Evolutionary conservation across 2,329 filamentous ascomycete species (phyloP).

Genomic region (Emericellopsis atlantica): DNA sequence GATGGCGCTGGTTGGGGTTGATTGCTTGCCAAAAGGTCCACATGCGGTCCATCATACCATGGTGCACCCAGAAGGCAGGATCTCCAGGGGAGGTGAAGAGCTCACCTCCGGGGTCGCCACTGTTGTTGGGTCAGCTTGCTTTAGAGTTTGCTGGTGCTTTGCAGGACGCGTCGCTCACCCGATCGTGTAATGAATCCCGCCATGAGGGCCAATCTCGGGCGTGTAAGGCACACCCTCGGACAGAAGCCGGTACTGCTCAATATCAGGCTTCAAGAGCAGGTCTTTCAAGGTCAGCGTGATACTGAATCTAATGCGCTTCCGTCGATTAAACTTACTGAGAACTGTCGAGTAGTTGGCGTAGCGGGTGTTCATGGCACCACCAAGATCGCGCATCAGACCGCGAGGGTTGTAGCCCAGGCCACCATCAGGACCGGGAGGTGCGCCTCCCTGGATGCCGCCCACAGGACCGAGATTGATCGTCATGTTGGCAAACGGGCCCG

Average conservation of each 20-base stretch:
- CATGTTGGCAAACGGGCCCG: constrained; percentile 28
- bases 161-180: constrained; percentile 3
- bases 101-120: constrained; percentile 20
- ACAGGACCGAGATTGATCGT: constrained; percentile 20
- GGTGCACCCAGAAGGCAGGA: constrained; percentile 14
- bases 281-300: constrained; percentile 3
- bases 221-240: constrained; percentile 19
- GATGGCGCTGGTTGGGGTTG: constrained; percentile 8
- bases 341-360: constrained; percentile 16
- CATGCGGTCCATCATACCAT: constrained; percentile 14
- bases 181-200: constrained; percentile 16
- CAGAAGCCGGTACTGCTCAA: constrained; percentile 18
- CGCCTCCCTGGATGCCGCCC: constrained; percentile 7
- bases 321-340: constrained; percentile 1
- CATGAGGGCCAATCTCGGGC: constrained; percentile 15
- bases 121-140: background rate
- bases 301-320: too few species aligned
- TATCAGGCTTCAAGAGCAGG: constrained; percentile 16
- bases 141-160: background rate
- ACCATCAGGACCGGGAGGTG: constrained; percentile 8
- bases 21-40: constrained; percentile 13
- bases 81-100: constrained; percentile 15
- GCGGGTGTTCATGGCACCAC: constrained; percentile 13
- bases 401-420: constrained; percentile 22
- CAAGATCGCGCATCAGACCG: constrained; percentile 16